These are phyloP conservation scores for Cyclostephanos invisitatus DNA, from an alignment of 108 stramenopile species.

Conservation along the genomic window DNA sequence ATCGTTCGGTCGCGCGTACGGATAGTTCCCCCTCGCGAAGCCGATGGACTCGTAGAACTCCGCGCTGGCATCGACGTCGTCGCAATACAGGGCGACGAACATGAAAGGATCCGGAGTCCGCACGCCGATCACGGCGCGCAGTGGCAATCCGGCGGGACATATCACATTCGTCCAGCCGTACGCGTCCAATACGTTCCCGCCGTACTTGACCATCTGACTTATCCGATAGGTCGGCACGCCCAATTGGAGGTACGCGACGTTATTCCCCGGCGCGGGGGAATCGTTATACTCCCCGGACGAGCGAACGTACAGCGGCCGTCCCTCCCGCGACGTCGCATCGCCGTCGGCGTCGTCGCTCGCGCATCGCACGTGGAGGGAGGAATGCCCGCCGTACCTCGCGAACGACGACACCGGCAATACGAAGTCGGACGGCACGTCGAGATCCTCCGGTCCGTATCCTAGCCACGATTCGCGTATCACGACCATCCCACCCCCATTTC, in stretches of 20 bases:
- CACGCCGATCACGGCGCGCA: slow-evolving; percentile 82
- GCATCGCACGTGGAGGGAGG: slow-evolving; percentile 74
- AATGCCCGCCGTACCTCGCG: slow-evolving; percentile 78
- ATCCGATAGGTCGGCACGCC: slow-evolving; percentile 84
- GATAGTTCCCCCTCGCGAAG: slow-evolving; percentile 49
- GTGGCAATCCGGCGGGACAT: slow-evolving; percentile 74
- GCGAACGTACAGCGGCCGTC: slow-evolving; percentile 62
- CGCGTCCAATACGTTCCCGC: slow-evolving; percentile 81
- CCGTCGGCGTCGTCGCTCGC: slow-evolving; percentile 35
- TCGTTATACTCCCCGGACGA: slow-evolving; percentile 48
- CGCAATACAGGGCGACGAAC: slow-evolving; percentile 82
- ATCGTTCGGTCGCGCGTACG: slow-evolving; percentile 72
- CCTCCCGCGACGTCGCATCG: too few relatives aligned
- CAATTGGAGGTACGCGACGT: slow-evolving; percentile 78
- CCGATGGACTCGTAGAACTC: slow-evolving; percentile 61
- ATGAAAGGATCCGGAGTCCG: slow-evolving; percentile 78
- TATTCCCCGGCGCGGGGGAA: slow-evolving; percentile 72
- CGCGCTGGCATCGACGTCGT: slow-evolving; percentile 59
- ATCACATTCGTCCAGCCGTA: slow-evolving; percentile 85
- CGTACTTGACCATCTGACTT: slow-evolving; percentile 76
- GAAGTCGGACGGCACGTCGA: slow-evolving; percentile 66
- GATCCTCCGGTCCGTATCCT: slow-evolving; percentile 82
- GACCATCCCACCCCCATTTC: background rate
- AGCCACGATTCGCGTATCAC: slow-evolving; percentile 59
- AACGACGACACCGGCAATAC: slow-evolving; percentile 77